Conservation (phyloP, 257 asterid species). For the Fraxinus americana region DNA sequence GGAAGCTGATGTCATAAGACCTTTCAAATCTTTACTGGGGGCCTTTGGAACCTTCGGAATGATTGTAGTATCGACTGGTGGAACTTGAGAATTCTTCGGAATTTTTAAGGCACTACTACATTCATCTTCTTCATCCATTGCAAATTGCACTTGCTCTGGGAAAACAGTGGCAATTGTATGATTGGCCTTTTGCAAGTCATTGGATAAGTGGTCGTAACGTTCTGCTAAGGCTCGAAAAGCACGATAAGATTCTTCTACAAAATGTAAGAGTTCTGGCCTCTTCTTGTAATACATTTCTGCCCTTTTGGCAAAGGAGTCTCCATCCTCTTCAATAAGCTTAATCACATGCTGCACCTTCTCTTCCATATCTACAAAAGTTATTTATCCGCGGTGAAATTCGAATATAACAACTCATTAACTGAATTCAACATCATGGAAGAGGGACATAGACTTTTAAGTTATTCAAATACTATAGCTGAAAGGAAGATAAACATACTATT, state of each 20-base stretch:
- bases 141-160: constrained; percentile 41
- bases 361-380: constrained; percentile 43
- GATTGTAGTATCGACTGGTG: constrained; percentile 19
- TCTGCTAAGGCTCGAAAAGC: constrained; percentile 29
- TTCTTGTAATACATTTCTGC: constrained; percentile 31
- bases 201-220: constrained; percentile 36
- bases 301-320: constrained; percentile 27
- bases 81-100: constrained; percentile 28
- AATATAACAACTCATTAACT: background rate
- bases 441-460: too few species aligned
- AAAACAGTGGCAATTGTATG: constrained; percentile 46
- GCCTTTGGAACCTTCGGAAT: constrained; percentile 40
- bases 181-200: constrained; percentile 50
- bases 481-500: too few species aligned
- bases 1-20: constrained; percentile 32
- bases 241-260: constrained; percentile 23
- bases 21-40: constrained; percentile 33
- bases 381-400: background rate
- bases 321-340: constrained; percentile 29
- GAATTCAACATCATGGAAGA: too few species aligned
- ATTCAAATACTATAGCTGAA: too few species aligned
- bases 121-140: constrained; percentile 48
- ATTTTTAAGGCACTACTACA: constrained; percentile 12
- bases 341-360: constrained; percentile 37
- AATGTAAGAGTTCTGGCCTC: constrained; percentile 24